Conservation (phyloP, 163 green algal species). For the Chloromonas sp. region DNA sequence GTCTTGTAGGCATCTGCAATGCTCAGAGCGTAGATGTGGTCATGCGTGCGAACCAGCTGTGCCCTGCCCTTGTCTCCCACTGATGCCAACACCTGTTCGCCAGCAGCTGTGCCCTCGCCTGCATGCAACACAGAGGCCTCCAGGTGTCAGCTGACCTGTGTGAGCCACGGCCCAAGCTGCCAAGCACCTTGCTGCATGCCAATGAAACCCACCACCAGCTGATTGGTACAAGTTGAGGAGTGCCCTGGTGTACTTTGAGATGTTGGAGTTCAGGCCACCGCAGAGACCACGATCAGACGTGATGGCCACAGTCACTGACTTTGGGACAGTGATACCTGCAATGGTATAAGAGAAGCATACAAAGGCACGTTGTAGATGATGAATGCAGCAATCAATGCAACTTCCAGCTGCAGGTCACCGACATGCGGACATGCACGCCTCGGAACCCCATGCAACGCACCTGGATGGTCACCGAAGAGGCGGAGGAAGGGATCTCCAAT, state of each 20-base stretch:
- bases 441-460: constrained; percentile 24
- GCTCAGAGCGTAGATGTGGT: constrained; percentile 46
- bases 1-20: constrained; percentile 79
- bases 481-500: constrained; percentile 78
- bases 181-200: no score
- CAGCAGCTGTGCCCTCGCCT: neutral
- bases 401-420: no score
- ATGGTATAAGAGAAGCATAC: neutral
- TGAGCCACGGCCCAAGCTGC: no score
- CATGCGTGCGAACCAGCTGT: constrained; percentile 72
- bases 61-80: constrained; percentile 89
- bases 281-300: constrained; percentile 95
- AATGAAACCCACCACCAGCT: no score
- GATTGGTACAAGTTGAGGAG: constrained; percentile 16
- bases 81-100: constrained; percentile 46
- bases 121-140: neutral
- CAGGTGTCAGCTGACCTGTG: no score
- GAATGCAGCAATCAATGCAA: neutral
- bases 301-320: constrained; percentile 78
- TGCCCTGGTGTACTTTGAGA: constrained; percentile 72
- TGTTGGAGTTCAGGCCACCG: constrained; percentile 95
- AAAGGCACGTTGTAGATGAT: constrained; percentile 12
- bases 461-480: constrained; percentile 90
- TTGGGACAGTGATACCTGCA: constrained; percentile 63
- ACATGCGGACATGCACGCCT: no score